Conservation (phyloP, 2,329 filamentous ascomycete genomes). For the Ophiocordyceps camponoti-rufipedis region DNA sequence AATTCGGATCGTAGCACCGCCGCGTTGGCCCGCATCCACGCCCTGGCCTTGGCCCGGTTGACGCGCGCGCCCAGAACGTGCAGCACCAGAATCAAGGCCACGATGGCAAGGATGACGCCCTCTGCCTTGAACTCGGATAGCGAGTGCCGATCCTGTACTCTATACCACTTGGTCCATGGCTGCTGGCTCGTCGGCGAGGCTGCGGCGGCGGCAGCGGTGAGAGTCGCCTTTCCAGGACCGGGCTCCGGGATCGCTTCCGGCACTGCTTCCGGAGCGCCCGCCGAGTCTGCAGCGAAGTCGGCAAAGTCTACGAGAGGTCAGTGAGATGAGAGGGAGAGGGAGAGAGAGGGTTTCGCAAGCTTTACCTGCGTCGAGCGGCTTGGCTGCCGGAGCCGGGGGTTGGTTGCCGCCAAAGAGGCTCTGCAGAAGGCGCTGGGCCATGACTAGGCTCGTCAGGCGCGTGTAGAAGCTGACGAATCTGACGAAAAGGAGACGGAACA, state of each 20-base stretch:
- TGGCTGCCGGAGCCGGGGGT: conserved; percentile 22
- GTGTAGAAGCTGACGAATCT: background rate
- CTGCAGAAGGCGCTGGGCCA: conserved; percentile 42
- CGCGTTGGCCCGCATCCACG: conserved; percentile 63
- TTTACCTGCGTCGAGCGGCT: conserved; percentile 43
- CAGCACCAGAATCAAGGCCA: conserved; percentile 55
- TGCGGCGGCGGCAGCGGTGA: conserved; percentile 24
- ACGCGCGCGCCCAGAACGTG: conserved; percentile 65
- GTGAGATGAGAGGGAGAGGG: background rate
- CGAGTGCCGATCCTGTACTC: conserved; percentile 78
- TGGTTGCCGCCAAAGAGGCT: conserved; percentile 49
- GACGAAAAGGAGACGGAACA: background rate
- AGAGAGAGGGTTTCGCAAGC: background rate
- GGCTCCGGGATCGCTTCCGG: conserved; percentile 28
- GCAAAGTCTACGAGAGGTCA: background rate
- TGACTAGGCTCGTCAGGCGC: conserved; percentile 10
- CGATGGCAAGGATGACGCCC: conserved; percentile 59
- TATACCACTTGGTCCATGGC: conserved; percentile 92
- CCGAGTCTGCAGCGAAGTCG: conserved; percentile 87
- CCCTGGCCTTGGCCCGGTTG: conserved; percentile 64
- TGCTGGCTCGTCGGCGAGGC: conserved; percentile 22
- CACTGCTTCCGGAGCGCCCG: conserved; percentile 48
- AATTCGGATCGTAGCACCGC: conserved; percentile 64
- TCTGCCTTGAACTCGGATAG: conserved; percentile 76
- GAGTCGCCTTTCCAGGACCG: conserved; percentile 25